Base-by-base conservation (phyloP, 352 stramenopile genomes). In the Phytophthora nicotianae region DNA sequence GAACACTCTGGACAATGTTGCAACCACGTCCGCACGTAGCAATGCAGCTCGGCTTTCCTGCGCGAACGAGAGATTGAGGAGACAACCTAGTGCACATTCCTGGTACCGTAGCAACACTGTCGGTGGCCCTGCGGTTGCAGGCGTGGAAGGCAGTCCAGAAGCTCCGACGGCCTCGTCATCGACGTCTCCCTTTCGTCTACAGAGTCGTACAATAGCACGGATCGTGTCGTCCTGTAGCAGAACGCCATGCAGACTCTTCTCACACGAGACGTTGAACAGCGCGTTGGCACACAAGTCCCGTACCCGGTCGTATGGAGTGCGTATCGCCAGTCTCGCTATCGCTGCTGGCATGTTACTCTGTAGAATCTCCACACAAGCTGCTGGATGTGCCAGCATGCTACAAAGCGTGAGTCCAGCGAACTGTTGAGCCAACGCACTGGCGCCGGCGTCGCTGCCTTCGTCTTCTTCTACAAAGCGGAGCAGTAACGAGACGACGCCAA, bases 51-150 rank as follows among this genome's bases (percentile, higher is more conserved):
- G 72, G 20, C 81, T 91, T 17, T 88, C 74, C 13, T 77, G 56
- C 20, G 84, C 79, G 51, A 91, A 92, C 27, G 87, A 91, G 10
- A 97, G 58, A 46, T 95, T 93, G 46, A 91, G 89, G 20, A 91
- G 64, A 68, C 83, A 95, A 29, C 78, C 65, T 17, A 92, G 63
- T 1, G 85, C 85, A 50, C 84, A 93, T 41, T 92, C 82, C 43
- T 95, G 83, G 46, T 71, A 86, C 10, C 77, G 66, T 17, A 78
- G 63, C 16, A 95, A 62, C 5, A 75, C 64, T 7, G 82, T 66
- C 1, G 73, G 72, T 35, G 61, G 61, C 14, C 66, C 61, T 29
- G 27, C 61, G 17, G 41, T 19, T 20, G 55, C 61, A 32, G 61
- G 61, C 4, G 66, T 74, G 1, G 61, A 67, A 38, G 17, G 73